These are phyloP conservation scores for Hypomyces rosellus DNA, from an alignment of 2,329 filamentous ascomycete species.

Conservation along the genomic window DNA sequence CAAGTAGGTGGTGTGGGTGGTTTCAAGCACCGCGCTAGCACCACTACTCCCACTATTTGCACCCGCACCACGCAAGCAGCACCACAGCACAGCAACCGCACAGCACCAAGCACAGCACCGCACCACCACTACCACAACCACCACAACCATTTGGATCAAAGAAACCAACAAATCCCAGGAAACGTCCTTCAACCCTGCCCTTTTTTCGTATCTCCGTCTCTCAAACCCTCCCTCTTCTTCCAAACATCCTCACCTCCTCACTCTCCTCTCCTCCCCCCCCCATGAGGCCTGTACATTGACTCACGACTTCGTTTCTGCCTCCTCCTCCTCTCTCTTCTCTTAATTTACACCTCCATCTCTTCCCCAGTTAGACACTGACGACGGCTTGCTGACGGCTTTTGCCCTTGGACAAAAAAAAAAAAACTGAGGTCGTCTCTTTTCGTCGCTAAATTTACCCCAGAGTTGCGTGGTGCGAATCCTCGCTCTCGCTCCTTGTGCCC, in stretches of 20 bases:
- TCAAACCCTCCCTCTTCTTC: constrained; percentile 18
- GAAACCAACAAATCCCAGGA: no score
- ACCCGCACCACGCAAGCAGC: background rate
- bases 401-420: background rate
- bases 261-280: constrained; percentile 18
- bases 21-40: background rate
- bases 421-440: background rate
- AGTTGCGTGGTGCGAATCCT: constrained; percentile 9
- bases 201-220: constrained; percentile 15
- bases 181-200: background rate
- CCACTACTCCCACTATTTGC: background rate
- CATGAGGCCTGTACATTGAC: constrained; percentile 34
- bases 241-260: constrained; percentile 15
- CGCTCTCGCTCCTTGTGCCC: constrained; percentile 5
- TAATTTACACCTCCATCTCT: constrained; percentile 14
- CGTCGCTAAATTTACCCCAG: background rate
- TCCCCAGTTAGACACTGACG: constrained; percentile 5
- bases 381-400: constrained; percentile 1
- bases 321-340: constrained; percentile 5
- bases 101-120: background rate
- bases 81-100: background rate
- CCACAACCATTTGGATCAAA: background rate
- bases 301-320: constrained; percentile 25
- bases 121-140: constrained; percentile 1
- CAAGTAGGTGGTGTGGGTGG: background rate